These are phyloP conservation scores for Phytophthora fragariaefolia DNA, from an alignment of 352 stramenopile species.

Conservation along the genomic window DNA sequence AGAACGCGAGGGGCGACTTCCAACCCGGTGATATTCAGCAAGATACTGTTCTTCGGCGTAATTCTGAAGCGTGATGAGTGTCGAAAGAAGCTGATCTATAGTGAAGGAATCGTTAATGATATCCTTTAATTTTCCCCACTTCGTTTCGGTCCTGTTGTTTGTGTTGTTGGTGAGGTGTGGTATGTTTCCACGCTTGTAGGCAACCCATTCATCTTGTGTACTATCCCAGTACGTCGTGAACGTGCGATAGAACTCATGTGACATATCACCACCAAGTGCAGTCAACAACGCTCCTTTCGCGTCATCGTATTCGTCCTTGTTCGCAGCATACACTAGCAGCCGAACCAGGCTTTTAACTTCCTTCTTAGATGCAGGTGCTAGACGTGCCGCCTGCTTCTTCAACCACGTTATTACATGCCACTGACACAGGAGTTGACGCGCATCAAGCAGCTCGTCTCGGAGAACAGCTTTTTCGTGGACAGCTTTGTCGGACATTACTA, in stretches of 20 bases:
- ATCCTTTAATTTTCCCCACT: neutral
- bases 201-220: neutral
- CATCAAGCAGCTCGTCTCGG: neutral
- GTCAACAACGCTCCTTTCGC: neutral
- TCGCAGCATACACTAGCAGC: slow-evolving; percentile 1
- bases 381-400: neutral
- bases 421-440: slow-evolving; percentile 16
- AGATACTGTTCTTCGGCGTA: neutral
- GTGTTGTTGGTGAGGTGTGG: neutral
- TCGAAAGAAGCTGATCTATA: neutral
- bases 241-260: neutral
- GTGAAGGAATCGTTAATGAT: neutral
- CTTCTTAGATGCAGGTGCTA: neutral
- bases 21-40: neutral
- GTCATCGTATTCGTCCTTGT: neutral
- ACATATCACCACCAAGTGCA: neutral
- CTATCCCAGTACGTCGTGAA: neutral
- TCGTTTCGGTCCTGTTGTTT: neutral
- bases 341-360: neutral
- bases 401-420: slow-evolving; percentile 16
- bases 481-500: slow-evolving; percentile 16
- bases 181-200: neutral
- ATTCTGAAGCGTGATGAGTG: neutral
- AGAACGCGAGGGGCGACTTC: neutral
- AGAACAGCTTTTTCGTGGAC: slow-evolving; percentile 20